Conservation (phyloP, 352 stramenopile genomes). For the Peronospora destructor region DNA sequence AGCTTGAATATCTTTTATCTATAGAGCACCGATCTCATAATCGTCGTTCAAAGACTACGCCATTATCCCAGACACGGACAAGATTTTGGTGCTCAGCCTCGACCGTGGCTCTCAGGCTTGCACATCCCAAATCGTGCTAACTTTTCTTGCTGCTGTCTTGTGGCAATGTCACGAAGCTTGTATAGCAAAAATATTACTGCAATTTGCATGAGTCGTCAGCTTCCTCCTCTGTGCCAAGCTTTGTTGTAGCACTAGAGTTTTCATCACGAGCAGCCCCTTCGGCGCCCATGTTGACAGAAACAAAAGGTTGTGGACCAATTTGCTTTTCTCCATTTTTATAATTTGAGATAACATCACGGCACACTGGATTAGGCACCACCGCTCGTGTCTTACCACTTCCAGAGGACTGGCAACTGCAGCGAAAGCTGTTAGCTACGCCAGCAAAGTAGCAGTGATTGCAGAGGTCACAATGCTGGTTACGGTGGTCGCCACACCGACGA, state of each 20-base stretch:
- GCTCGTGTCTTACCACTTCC: slow-evolving; percentile 40
- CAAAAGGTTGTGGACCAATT: slow-evolving; percentile 11
- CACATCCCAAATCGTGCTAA: slow-evolving; percentile 2
- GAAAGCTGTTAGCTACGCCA: slow-evolving; percentile 77
- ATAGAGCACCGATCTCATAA: slow-evolving; percentile 65
- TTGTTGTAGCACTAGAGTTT: slow-evolving; percentile 25
- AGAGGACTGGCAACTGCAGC: slow-evolving; percentile 59
- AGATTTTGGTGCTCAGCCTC: slow-evolving; percentile 66
- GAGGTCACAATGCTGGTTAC: slow-evolving; percentile 74
- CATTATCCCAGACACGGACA: slow-evolving; percentile 60
- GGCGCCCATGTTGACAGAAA: slow-evolving; percentile 7
- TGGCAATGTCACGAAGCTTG: background rate
- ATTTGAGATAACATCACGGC: slow-evolving; percentile 8
- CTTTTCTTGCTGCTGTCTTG: slow-evolving; percentile 4
- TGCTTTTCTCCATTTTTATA: slow-evolving; percentile 9
- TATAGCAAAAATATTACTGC: slow-evolving; percentile 32
- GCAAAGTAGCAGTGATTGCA: slow-evolving; percentile 85
- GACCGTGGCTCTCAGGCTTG: slow-evolving; percentile 15
- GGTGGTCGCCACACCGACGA: slow-evolving; percentile 67
- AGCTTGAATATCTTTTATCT: slow-evolving; percentile 47
- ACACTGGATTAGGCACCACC: slow-evolving; percentile 38
- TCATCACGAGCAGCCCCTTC: slow-evolving; percentile 21
- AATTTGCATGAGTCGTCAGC: slow-evolving; percentile 59
- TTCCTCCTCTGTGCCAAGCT: slow-evolving; percentile 37
- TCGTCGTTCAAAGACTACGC: slow-evolving; percentile 75